phyloP scores from a whole-genome alignment of 306 rosid genomes.

The Corylus americana region DNA sequence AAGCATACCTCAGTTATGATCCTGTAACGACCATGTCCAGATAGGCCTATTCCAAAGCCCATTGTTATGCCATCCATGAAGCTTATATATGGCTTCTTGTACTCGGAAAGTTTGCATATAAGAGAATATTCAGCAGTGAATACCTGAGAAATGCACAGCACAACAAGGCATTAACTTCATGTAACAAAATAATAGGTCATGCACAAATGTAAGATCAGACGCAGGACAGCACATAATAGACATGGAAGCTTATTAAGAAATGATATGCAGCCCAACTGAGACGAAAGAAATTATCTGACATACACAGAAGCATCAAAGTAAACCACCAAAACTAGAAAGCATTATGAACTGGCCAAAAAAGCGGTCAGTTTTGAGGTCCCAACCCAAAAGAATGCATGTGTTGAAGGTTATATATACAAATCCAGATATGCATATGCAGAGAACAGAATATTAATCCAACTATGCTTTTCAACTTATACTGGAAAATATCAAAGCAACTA shows the following conservation, averaged over 20 bases:
- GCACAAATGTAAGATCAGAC: slow-evolving; percentile 27
- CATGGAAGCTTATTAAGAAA: slow-evolving; percentile 21
- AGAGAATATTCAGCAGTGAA: slow-evolving; percentile 93
- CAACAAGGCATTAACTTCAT: slow-evolving; percentile 17
- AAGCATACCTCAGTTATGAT: slow-evolving; percentile 83
- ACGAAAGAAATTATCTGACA: slow-evolving; percentile 3
- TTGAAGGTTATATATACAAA: background rate
- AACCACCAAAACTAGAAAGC: background rate
- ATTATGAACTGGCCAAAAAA: background rate
- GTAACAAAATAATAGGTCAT: slow-evolving; percentile 16
- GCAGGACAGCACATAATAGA: slow-evolving; percentile 1
- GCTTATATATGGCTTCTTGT: slow-evolving; percentile 88
- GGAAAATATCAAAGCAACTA: background rate
- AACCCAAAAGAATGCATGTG: slow-evolving; percentile 22
- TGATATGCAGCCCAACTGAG: slow-evolving; percentile 5
- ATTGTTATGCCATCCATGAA: slow-evolving; percentile 97
- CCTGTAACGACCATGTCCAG: slow-evolving; percentile 92
- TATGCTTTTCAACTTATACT: background rate
- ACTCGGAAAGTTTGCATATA: slow-evolving; percentile 83
- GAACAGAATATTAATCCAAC: background rate
- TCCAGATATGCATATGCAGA: background rate
- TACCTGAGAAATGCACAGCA: slow-evolving; percentile 54
- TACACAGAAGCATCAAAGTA: background rate
- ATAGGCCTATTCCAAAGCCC: slow-evolving; percentile 98
- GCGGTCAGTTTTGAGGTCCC: background rate